Evolutionary conservation across 805 yeast genomes (phyloP).

Genomic region (Hanseniaspora singularis): DNA sequence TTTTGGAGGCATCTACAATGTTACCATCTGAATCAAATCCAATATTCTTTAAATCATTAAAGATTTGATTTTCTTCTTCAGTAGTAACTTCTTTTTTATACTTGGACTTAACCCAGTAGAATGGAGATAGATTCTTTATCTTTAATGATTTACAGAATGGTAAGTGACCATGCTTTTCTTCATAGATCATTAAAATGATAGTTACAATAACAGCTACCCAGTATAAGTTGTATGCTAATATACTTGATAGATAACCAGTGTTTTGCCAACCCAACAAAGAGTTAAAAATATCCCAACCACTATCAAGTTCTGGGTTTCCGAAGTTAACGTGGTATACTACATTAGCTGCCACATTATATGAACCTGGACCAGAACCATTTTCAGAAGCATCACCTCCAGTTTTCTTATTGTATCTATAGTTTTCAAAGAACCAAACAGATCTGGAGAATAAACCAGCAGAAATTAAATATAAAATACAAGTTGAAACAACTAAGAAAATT

Average conservation of each 20-base stretch:
- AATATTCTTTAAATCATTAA: slow-evolving; percentile 33
- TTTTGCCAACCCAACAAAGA: slow-evolving; percentile 95
- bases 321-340: slow-evolving; percentile 95
- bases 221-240: slow-evolving; percentile 74
- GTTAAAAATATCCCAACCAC: slow-evolving; percentile 96
- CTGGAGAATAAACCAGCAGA: slow-evolving; percentile 88
- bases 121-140: slow-evolving; percentile 52
- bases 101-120: slow-evolving; percentile 59
- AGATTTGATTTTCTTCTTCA: slow-evolving; percentile 43
- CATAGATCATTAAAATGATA: slow-evolving; percentile 55
- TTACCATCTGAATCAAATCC: slow-evolving; percentile 32
- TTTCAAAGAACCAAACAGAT: slow-evolving; percentile 83
- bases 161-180: slow-evolving; percentile 74
- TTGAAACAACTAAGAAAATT: slow-evolving; percentile 73
- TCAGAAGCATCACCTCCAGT: slow-evolving; percentile 96
- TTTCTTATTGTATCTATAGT: slow-evolving; percentile 44
- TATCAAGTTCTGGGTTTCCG: slow-evolving; percentile 83
- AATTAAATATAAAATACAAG: slow-evolving; percentile 78
- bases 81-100: slow-evolving; percentile 45
- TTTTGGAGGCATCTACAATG: slow-evolving; percentile 1
- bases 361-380: slow-evolving; percentile 87
- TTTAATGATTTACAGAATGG: slow-evolving; percentile 47
- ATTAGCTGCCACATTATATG: slow-evolving; percentile 58
- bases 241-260: slow-evolving; percentile 87
- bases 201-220: slow-evolving; percentile 60